Evolutionary conservation across 176 grass and related monocot genomes (phyloP).

Genomic region (Melocanna baccifera): DNA sequence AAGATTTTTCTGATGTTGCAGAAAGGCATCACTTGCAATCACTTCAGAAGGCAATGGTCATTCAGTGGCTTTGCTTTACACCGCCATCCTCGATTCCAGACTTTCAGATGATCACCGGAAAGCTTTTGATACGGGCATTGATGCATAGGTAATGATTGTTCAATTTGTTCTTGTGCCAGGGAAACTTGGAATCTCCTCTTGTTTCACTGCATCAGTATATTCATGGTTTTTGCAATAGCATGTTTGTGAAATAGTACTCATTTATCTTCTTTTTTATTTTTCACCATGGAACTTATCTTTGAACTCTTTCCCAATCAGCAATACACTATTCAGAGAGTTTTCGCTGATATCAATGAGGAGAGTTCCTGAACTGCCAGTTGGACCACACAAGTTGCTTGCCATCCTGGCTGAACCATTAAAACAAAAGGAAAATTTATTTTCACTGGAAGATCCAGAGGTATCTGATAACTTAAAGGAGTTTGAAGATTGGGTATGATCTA

Average conservation of each 20-base stretch:
- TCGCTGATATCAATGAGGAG: slow-evolving; percentile 93
- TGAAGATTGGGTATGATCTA: slow-evolving; percentile 88
- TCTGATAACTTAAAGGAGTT: slow-evolving; percentile 82
- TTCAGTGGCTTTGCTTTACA: slow-evolving; percentile 96
- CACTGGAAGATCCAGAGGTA: slow-evolving; percentile 55
- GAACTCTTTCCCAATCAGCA: slow-evolving; percentile 56
- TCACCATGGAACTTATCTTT: slow-evolving; percentile 32
- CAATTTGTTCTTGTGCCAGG: slow-evolving; percentile 24
- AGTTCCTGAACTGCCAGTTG: slow-evolving; percentile 78
- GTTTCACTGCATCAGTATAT: slow-evolving; percentile 3
- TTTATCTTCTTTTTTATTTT: slow-evolving; percentile 20
- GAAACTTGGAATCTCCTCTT: background rate
- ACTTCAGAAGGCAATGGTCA: slow-evolving; percentile 92
- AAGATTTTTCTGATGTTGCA: slow-evolving; percentile 65
- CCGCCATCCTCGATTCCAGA: slow-evolving; percentile 72
- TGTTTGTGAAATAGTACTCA: background rate
- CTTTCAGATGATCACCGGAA: slow-evolving; percentile 68
- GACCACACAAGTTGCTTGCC: slow-evolving; percentile 87
- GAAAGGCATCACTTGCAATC: slow-evolving; percentile 78
- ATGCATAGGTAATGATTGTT: slow-evolving; percentile 65
- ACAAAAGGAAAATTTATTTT: slow-evolving; percentile 75
- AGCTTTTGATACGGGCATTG: slow-evolving; percentile 87
- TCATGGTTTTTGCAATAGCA: background rate
- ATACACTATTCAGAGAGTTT: slow-evolving; percentile 92
- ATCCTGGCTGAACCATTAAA: slow-evolving; percentile 93